Conservation (phyloP, 1,284 basidiomycete species). For the Exobasidium rhododendri region DNA sequence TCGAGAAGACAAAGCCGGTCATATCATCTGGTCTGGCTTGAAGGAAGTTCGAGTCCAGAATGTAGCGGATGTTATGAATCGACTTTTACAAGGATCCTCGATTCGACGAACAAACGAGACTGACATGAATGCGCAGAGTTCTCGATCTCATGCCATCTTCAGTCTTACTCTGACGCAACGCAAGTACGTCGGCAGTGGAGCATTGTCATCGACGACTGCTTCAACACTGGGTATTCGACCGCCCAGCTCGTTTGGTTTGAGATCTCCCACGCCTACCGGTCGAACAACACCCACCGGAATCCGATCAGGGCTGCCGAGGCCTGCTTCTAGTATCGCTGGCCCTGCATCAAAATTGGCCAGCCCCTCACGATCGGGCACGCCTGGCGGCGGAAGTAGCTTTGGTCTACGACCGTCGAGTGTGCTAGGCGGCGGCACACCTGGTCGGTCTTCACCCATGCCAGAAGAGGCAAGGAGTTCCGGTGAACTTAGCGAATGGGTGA, state of each 20-base stretch:
- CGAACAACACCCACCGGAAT: conserved; percentile 16
- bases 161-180: conserved; percentile 78
- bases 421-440: conserved; percentile 8
- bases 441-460: background rate
- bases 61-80: conserved; percentile 85
- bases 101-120: conserved; percentile 93
- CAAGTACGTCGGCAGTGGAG: conserved; percentile 35
- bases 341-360: background rate
- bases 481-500: conserved; percentile 58
- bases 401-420: conserved; percentile 30
- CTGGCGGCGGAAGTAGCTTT: conserved; percentile 6
- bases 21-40: conserved; percentile 94
- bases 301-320: conserved; percentile 21
- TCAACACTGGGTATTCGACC: background rate
- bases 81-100: conserved; percentile 73
- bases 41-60: conserved; percentile 82
- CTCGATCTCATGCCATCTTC: conserved; percentile 97
- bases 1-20: conserved; percentile 90
- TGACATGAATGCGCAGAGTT: conserved; percentile 97
- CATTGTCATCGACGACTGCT: conserved; percentile 23
- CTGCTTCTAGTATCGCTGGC: conserved; percentile 18
- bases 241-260: conserved; percentile 4
- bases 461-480: background rate
- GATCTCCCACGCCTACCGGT: conserved; percentile 19
- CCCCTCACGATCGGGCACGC: conserved; percentile 3